phyloP scores from a whole-genome alignment of 192 early-diverging fungal genomes.

The Funneliformis mosseae region DNA sequence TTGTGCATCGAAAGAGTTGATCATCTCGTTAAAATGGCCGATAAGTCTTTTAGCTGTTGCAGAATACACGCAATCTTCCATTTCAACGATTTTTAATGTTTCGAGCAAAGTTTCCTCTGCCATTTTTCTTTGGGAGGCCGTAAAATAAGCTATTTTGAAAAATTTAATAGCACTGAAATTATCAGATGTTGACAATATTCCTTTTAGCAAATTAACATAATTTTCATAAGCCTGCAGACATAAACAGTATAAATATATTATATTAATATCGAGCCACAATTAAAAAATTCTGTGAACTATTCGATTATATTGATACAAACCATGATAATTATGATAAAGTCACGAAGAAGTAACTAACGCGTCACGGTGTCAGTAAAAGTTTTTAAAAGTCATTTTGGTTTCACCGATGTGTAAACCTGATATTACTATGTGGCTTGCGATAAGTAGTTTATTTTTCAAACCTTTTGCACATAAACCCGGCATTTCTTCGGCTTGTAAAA shows the following conservation, averaged over 20 bases:
- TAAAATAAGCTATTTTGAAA: conserved; percentile 29
- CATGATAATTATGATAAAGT: conserved; percentile 10
- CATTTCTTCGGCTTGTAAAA: conserved; percentile 15
- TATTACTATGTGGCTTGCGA: background rate
- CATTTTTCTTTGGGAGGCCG: conserved; percentile 10
- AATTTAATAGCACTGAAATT: conserved; percentile 22
- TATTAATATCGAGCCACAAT: conserved; percentile 23
- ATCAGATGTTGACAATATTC: conserved; percentile 27
- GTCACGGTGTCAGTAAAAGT: too few species aligned
- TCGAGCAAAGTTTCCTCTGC: conserved; percentile 22
- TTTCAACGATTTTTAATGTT: conserved; percentile 14
- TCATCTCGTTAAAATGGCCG: conserved; percentile 21
- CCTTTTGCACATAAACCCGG: conserved; percentile 7
- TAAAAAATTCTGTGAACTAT: background rate
- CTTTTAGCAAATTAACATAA: conserved; percentile 26
- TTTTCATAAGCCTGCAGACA: too few species aligned
- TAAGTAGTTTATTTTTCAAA: background rate
- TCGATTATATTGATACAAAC: conserved; percentile 19
- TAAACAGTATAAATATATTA: too few species aligned
- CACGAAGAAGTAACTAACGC: too few species aligned
- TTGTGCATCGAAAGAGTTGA: conserved; percentile 9
- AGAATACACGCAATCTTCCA: conserved; percentile 9
- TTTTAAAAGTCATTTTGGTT: too few species aligned
- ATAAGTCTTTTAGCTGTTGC: conserved; percentile 24
- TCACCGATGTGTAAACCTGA: too few species aligned